Conservation (phyloP, 2,329 filamentous ascomycete species). For the Metarhizium brunneum region DNA sequence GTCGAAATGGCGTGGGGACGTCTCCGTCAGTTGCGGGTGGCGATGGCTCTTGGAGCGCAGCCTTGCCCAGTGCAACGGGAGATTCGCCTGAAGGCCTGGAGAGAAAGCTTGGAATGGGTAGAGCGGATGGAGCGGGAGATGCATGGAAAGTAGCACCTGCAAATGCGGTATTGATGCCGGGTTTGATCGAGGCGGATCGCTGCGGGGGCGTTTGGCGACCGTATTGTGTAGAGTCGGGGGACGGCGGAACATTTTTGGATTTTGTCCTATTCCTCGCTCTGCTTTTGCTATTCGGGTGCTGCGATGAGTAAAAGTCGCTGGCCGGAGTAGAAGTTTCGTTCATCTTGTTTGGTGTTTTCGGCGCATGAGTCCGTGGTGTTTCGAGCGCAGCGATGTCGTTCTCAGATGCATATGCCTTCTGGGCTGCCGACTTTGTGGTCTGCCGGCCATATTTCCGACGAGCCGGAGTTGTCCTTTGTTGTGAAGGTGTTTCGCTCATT, state of each 20-base stretch:
- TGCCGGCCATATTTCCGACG: constrained; percentile 31
- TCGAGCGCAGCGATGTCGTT: constrained; percentile 33
- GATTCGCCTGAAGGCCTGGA: constrained; percentile 66
- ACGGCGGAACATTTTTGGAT: constrained; percentile 17
- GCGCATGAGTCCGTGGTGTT: constrained; percentile 22
- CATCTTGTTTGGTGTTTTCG: constrained; percentile 39
- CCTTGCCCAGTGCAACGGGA: constrained; percentile 28
- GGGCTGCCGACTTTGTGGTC: constrained; percentile 29
- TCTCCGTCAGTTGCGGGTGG: constrained; percentile 44
- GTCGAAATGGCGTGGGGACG: constrained; percentile 35
- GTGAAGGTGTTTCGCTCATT: constrained; percentile 6
- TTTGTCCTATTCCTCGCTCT: constrained; percentile 19
- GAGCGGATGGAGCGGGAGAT: constrained; percentile 79
- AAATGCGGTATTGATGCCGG: constrained; percentile 53
- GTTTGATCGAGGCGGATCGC: constrained; percentile 33
- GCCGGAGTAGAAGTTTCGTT: constrained; percentile 25
- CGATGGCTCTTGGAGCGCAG: constrained; percentile 31
- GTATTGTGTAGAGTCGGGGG: constrained; percentile 31
- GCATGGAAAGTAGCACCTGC: constrained; percentile 92
- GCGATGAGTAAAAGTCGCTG: constrained; percentile 12
- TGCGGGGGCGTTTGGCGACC: constrained; percentile 33
- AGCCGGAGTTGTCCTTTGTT: constrained; percentile 19
- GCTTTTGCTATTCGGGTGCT: constrained; percentile 21
- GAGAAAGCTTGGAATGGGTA: constrained; percentile 83
- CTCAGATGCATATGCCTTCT: constrained; percentile 51